These are phyloP conservation scores for Coemansia sp. DNA, from an alignment of 192 early-diverging fungal species.

Conservation along the genomic window DNA sequence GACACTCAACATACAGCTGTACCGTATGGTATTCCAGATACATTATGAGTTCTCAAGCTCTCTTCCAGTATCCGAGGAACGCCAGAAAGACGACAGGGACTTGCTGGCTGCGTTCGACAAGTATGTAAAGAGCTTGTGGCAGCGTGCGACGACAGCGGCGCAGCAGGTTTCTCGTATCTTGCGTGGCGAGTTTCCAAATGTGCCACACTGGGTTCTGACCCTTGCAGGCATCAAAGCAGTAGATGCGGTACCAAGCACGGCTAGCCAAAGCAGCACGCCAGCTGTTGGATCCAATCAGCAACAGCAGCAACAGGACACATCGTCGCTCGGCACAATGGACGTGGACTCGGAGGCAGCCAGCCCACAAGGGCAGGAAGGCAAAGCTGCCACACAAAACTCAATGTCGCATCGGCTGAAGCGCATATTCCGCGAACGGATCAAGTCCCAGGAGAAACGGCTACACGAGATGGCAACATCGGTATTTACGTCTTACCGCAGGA, in stretches of 20 bases:
- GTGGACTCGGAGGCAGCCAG: conserved; percentile 9
- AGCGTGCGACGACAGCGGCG: conserved; percentile 34
- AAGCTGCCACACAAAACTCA: neutral
- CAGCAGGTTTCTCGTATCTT: conserved; percentile 50
- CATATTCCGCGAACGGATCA: conserved; percentile 45
- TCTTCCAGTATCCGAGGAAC: conserved; percentile 19
- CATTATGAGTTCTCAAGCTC: conserved; percentile 51
- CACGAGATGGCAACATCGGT: conserved; percentile 42
- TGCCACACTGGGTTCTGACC: conserved; percentile 39
- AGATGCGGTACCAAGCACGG: neutral
- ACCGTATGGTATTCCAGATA: conserved; percentile 54
- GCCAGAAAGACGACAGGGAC: conserved; percentile 31
- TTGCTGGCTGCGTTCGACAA: conserved; percentile 40
- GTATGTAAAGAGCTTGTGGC: conserved; percentile 47
- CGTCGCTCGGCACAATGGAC: conserved; percentile 5
- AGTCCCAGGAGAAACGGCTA: conserved; percentile 34
- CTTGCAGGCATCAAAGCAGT: conserved; percentile 28
- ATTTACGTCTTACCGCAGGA: conserved; percentile 48
- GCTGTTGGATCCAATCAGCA: neutral
- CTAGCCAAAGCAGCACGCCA: neutral
- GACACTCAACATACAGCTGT: conserved; percentile 49
- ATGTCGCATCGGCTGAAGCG: conserved; percentile 20
- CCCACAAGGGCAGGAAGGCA: neutral
- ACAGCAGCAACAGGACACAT: neutral
- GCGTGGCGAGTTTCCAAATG: conserved; percentile 44